Base-by-base conservation (phyloP, 805 yeast species). In the Starmera caribaea region DNA sequence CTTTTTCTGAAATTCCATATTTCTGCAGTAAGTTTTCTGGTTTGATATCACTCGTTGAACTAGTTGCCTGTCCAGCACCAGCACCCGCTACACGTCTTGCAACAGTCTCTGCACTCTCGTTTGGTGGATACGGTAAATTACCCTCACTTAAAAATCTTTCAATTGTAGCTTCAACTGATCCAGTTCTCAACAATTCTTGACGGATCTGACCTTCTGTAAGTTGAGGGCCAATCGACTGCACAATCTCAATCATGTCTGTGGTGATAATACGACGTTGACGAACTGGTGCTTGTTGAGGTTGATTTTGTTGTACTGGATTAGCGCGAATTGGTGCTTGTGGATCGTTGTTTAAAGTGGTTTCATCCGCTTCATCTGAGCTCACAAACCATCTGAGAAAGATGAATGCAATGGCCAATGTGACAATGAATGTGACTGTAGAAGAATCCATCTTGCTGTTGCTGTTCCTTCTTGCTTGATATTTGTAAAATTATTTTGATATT, bases 91-190 rank as follows among this genome's bases (percentile, higher is more conserved):
- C n/a, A n/a, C n/a, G 6, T 21, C 26, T 21, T 13, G 43, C 10
- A 3, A 35, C 38, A 16, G 39, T 39, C n/a, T 43, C 43, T 34
- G 53, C 41, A 21, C 48, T 53, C 24, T 50, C 48, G 14, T 49
- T 71, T 5, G 74, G 72, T 7, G 85, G 81, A 42, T 58, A 63
- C 15, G 87, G 85, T 38, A 81, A 68, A 13, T 63, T 61, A 11
- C 82, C 80, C 31, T 70, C 74, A 38, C 72, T 71, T 55, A 90
- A 66, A 46, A 73, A 79, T 34, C 78, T 70, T 38, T 87, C 84
- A 9, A 88, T 79, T 0, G 97, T 89, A 8, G 61, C 72, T 57
- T 86, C 89, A 1, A 89, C 89, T 8, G 83, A 79, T 0, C 95
- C 94, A 0, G 92, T 76, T 43, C 75, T 67, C 51, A 79, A 77